Evolutionary conservation across 139 green algal genomes (phyloP).

Genomic region (Coccomyxa sp.): DNA sequence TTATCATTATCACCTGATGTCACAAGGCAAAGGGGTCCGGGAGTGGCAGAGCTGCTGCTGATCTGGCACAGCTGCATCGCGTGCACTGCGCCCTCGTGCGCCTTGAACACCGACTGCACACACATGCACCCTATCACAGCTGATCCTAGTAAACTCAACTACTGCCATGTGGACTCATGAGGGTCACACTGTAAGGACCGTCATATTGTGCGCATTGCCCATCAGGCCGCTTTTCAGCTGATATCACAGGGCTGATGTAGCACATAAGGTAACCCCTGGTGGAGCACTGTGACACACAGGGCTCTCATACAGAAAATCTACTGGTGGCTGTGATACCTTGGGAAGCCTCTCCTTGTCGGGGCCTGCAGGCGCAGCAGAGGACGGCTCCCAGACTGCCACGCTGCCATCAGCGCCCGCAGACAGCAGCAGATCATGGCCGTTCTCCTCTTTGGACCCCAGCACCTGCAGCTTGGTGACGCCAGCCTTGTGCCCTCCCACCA

Average conservation of each 20-base stretch:
- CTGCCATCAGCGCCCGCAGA: conserved; percentile 39
- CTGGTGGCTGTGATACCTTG: too few relatives aligned
- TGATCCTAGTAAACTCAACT: too few relatives aligned
- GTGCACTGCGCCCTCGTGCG: conserved; percentile 44
- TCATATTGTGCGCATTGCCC: background rate
- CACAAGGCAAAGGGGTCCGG: conserved; percentile 21
- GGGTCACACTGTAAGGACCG: too few relatives aligned
- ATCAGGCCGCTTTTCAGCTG: too few relatives aligned
- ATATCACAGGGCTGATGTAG: too few relatives aligned
- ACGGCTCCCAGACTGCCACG: conserved; percentile 57
- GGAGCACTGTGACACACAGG: too few relatives aligned
- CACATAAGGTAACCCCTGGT: too few relatives aligned
- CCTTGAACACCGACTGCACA: conserved; percentile 33
- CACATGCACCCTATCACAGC: too few relatives aligned
- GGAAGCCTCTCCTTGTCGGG: conserved; percentile 30
- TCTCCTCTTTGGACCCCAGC: conserved; percentile 21
- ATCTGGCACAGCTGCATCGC: conserved; percentile 34
- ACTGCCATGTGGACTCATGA: too few relatives aligned
- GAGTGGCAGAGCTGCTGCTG: conserved; percentile 12
- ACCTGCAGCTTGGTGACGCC: conserved; percentile 33
- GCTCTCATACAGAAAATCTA: too few relatives aligned
- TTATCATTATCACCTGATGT: conserved; percentile 30
- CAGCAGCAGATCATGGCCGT: conserved; percentile 42
- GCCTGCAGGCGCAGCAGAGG: conserved; percentile 8
- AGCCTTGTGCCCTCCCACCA: conserved; percentile 33